These are phyloP conservation scores for Chalaropsis ovoidea DNA, from an alignment of 2,329 filamentous ascomycete species.

Conservation along the genomic window DNA sequence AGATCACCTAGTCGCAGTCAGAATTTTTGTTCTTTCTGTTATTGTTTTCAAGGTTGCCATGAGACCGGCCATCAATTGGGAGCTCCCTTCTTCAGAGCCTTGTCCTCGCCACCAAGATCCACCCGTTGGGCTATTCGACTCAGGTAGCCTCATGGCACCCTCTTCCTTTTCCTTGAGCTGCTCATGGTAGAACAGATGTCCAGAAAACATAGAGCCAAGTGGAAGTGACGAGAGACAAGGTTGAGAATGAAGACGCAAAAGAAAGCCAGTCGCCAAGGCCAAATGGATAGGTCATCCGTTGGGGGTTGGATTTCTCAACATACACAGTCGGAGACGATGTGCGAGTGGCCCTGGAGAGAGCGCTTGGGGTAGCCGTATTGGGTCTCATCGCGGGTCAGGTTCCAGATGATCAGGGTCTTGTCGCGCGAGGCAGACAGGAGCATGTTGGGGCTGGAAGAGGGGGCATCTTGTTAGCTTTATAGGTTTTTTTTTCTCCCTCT, in stretches of 20 bases:
- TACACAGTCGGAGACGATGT: constrained; percentile 99
- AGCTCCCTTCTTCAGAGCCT: constrained; percentile 1
- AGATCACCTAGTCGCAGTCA: constrained; percentile 65
- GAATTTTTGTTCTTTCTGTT: constrained; percentile 18
- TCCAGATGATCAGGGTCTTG: constrained; percentile 99
- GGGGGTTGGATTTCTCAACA: constrained; percentile 36
- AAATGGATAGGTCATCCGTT: constrained; percentile 10
- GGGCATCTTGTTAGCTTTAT: constrained; percentile 21
- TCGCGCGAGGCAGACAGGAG: constrained; percentile 94
- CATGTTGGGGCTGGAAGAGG: constrained; percentile 76
- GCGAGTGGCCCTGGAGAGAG: constrained; percentile 95
- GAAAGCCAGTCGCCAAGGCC: constrained; percentile 7
- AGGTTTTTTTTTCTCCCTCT: background rate
- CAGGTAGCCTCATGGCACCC: too few relatives aligned
- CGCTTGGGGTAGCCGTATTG: constrained; percentile 99
- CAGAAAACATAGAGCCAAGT: background rate
- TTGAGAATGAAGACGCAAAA: background rate
- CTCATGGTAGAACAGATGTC: background rate
- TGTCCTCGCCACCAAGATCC: background rate
- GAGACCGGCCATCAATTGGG: background rate
- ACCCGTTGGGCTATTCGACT: background rate
- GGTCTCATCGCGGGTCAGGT: constrained; percentile 96
- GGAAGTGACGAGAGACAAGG: constrained; percentile 5
- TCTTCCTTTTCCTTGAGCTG: background rate
- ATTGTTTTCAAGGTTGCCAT: background rate